Evolutionary conservation across 2,329 filamentous ascomycete species (phyloP).

Genomic region (Trichoderma oligosporum): DNA sequence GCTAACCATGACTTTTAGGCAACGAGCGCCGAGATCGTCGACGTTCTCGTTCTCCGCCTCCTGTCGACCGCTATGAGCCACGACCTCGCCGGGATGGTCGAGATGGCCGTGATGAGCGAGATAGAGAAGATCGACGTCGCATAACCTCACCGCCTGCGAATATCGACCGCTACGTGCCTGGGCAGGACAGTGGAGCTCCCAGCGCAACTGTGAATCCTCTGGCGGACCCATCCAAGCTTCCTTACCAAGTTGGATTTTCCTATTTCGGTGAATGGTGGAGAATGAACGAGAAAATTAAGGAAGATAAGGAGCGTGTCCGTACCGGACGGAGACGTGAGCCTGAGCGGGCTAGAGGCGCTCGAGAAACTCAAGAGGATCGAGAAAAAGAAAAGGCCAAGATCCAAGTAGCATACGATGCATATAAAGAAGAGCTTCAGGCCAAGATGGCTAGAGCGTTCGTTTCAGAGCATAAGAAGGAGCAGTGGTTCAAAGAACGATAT

Average conservation of each 20-base stretch:
- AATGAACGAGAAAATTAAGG: conserved; percentile 75
- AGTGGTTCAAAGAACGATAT: conserved; percentile 97
- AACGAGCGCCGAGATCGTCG: conserved; percentile 59
- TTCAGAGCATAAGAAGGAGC: conserved; percentile 85
- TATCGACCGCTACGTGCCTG: conserved; percentile 82
- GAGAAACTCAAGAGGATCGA: conserved; percentile 67
- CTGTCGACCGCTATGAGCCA: conserved; percentile 75
- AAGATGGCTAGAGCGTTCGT: conserved; percentile 90
- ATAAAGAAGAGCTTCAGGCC: conserved; percentile 65
- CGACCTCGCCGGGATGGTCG: conserved; percentile 65
- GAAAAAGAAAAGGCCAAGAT: conserved; percentile 77
- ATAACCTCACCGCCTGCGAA: conserved; percentile 62
- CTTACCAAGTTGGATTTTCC: conserved; percentile 79
- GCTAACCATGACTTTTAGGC: conserved; percentile 35
- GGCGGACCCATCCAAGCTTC: conserved; percentile 66
- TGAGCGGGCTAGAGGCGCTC: conserved; percentile 58
- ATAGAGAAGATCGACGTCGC: conserved; percentile 60
- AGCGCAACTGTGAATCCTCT: conserved; percentile 59
- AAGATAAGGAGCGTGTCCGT: conserved; percentile 69
- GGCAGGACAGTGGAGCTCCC: conserved; percentile 56
- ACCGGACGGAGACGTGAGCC: conserved; percentile 66
- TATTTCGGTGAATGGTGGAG: conserved; percentile 88
- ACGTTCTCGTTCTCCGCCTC: conserved; percentile 65
- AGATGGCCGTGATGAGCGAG: conserved; percentile 62
- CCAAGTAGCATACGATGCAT: conserved; percentile 63